Percentiles rank a stretch among this genome's conserved stretches.
These are phyloP conservation scores for Suillus clintonianus DNA, from an alignment of 768 basidiomycete genomes.

Conservation along the genomic window DNA sequence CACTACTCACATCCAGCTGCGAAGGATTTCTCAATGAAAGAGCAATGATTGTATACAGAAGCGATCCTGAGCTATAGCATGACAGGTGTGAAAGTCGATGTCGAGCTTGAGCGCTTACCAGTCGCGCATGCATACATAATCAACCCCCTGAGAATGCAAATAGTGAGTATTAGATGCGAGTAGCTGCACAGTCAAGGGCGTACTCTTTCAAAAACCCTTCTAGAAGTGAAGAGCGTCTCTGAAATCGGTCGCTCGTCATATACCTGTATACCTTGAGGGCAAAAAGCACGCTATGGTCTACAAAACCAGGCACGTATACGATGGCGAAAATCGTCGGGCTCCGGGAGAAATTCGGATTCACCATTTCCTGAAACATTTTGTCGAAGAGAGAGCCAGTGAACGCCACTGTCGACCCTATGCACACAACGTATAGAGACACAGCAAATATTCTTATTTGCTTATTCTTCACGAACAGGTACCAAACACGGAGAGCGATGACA, in stretches of 20 bases:
- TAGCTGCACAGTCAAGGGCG: neutral
- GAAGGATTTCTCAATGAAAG: neutral
- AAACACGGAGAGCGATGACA: constrained; percentile 12
- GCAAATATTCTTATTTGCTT: constrained; percentile 1
- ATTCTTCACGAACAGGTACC: constrained; percentile 10
- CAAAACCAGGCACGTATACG: neutral
- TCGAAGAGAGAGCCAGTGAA: neutral
- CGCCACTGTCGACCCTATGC: neutral
- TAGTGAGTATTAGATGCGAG: neutral
- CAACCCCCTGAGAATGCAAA: constrained; percentile 7
- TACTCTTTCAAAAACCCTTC: constrained; percentile 10
- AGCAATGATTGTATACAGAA: constrained; percentile 6
- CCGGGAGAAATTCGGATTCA: neutral
- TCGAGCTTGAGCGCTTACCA: constrained; percentile 1
- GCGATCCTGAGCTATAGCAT: constrained; percentile 5
- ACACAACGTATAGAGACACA: neutral
- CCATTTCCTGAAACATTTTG: neutral
- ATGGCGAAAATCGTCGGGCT: neutral
- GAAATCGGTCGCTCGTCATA: constrained; percentile 2
- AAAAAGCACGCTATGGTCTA: constrained; percentile 7
- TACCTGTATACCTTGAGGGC: constrained; percentile 10
- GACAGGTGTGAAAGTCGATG: neutral
- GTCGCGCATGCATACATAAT: constrained; percentile 13
- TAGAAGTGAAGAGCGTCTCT: neutral
- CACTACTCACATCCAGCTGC: neutral